Evolutionary conservation across 1,284 basidiomycete genomes (phyloP).

Genomic region (Irpex rosettiformis): DNA sequence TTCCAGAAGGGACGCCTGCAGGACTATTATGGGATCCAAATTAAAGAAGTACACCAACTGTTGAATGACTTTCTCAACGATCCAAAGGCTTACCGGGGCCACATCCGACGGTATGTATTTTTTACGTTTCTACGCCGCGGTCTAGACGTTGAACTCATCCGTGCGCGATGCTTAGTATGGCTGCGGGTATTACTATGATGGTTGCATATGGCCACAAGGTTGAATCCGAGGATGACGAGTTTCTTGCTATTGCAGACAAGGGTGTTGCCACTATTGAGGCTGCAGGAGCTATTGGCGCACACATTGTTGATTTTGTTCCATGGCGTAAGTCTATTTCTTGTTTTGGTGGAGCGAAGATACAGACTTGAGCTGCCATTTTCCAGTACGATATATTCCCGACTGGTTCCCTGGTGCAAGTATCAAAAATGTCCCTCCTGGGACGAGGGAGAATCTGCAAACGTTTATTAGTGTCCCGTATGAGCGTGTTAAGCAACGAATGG

Average conservation of each 20-base stretch:
- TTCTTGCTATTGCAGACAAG: not conserved
- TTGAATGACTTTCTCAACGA: not conserved
- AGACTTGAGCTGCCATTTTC: not conserved
- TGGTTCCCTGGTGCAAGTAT: slow-evolving; percentile 18
- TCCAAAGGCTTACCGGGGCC: not conserved
- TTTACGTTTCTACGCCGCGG: not conserved
- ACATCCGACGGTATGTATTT: not conserved
- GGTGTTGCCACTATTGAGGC: not conserved
- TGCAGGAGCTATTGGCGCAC: not conserved
- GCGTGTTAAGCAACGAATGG: not conserved
- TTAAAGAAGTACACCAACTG: not conserved
- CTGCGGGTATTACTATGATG: slow-evolving; percentile 12
- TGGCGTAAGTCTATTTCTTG: not conserved
- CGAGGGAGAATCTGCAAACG: not conserved
- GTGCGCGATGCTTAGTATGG: slow-evolving; percentile 11
- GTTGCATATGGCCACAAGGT: slow-evolving; percentile 16
- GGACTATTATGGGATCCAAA: not conserved
- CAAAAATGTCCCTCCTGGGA: slow-evolving; percentile 6
- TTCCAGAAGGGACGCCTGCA: not conserved
- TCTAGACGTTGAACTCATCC: not conserved
- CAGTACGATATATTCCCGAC: slow-evolving; percentile 15
- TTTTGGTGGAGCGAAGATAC: not conserved
- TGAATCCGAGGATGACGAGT: slow-evolving; percentile 15
- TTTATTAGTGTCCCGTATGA: not conserved
- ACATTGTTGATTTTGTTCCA: not conserved